These are phyloP conservation scores for Lactarius hatsudake DNA, from an alignment of 768 basidiomycete genomes.

Conservation along the genomic window DNA sequence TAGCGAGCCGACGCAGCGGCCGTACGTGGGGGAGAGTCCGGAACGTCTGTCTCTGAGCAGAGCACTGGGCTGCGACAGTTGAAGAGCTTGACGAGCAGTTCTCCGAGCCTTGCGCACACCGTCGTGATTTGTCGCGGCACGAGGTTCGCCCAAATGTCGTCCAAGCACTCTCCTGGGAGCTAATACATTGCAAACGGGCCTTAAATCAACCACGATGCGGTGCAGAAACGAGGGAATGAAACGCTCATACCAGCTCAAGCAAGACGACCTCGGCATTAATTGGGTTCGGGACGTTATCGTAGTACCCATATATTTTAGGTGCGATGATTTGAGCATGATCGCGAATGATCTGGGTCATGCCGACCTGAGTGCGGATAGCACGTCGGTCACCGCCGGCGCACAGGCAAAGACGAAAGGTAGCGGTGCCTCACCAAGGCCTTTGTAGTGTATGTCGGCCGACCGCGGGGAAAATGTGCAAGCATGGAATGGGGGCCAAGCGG, in stretches of 20 bases:
- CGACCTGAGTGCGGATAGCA: slow-evolving; percentile 29
- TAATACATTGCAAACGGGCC: slow-evolving; percentile 16
- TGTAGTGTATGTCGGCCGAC: slow-evolving; percentile 33
- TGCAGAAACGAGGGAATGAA: not conserved
- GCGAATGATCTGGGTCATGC: slow-evolving; percentile 33
- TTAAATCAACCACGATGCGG: slow-evolving; percentile 11
- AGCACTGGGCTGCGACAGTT: slow-evolving; percentile 31
- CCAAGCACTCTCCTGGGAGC: slow-evolving; percentile 32
- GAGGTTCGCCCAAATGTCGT: slow-evolving; percentile 32
- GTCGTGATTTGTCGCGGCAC: slow-evolving; percentile 27
- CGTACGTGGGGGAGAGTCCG: slow-evolving; percentile 27
- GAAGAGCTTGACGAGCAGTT: slow-evolving; percentile 33
- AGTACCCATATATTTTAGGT: slow-evolving; percentile 35
- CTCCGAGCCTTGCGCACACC: slow-evolving; percentile 31
- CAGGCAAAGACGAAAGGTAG: not conserved
- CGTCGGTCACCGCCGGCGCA: slow-evolving; percentile 1
- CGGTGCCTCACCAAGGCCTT: slow-evolving; percentile 32
- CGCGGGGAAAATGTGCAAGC: slow-evolving; percentile 35
- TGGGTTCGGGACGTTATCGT: slow-evolving; percentile 32
- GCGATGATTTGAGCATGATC: slow-evolving; percentile 28
- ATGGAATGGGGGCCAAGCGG: slow-evolving; percentile 34
- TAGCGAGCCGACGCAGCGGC: slow-evolving; percentile 11
- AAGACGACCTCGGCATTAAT: slow-evolving; percentile 36
- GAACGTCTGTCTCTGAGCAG: slow-evolving; percentile 32
- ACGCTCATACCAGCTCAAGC: slow-evolving; percentile 33